These are phyloP conservation scores for Globisporangium paroecandrum DNA, from an alignment of 352 stramenopile genomes.

Conservation along the genomic window DNA sequence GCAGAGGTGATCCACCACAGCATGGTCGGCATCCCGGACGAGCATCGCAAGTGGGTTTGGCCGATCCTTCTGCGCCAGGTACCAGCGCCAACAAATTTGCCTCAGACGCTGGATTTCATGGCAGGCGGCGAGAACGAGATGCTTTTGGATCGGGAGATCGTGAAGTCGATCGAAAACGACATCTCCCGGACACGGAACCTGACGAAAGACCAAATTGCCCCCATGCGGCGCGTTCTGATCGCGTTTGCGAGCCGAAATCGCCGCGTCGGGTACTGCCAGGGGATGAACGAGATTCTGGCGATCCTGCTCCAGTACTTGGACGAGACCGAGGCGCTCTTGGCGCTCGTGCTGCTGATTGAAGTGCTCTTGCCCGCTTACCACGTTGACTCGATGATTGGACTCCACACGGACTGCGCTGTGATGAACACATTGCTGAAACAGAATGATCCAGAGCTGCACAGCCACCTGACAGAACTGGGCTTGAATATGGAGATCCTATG, in stretches of 20 bases:
- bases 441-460: slow-evolving; percentile 72
- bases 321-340: slow-evolving; percentile 54
- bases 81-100: slow-evolving; percentile 32
- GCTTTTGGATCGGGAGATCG: slow-evolving; percentile 60
- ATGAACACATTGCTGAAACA: slow-evolving; percentile 78
- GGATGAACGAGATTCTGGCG: slow-evolving; percentile 83
- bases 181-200: slow-evolving; percentile 68
- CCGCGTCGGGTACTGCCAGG: slow-evolving; percentile 78
- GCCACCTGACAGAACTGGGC: slow-evolving; percentile 63
- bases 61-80: slow-evolving; percentile 57
- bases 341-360: slow-evolving; percentile 72
- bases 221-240: slow-evolving; percentile 67
- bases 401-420: slow-evolving; percentile 80
- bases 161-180: slow-evolving; percentile 81
- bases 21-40: slow-evolving; percentile 57
- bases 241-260: slow-evolving; percentile 75
- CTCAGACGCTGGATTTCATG: slow-evolving; percentile 20
- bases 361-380: slow-evolving; percentile 73
- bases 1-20: slow-evolving; percentile 40
- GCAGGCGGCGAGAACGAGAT: slow-evolving; percentile 36
- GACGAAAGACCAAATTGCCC: slow-evolving; percentile 40
- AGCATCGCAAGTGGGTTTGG: slow-evolving; percentile 69
- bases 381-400: slow-evolving; percentile 80
- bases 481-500: slow-evolving; percentile 88
- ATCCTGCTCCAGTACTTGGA: slow-evolving; percentile 70